phyloP scores from a whole-genome alignment of 352 stramenopile genomes.

The Pythium pectinolyticum region DNA sequence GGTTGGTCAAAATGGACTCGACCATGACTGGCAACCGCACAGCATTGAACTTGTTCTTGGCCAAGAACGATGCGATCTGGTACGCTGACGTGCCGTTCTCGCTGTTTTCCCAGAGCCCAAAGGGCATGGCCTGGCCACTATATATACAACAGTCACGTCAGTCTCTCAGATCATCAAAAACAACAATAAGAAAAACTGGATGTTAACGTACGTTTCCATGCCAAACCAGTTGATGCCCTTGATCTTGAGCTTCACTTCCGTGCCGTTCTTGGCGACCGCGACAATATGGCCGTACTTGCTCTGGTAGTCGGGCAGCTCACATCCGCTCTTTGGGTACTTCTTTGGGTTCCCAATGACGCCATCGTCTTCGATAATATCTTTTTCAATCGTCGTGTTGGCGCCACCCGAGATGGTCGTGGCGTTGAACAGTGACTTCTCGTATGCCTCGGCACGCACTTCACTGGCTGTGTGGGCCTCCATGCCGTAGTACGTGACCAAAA shows the following conservation, averaged over 20 bases:
- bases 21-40: constrained; percentile 69
- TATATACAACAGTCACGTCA: not conserved
- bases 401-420: constrained; percentile 47
- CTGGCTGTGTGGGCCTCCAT: not conserved
- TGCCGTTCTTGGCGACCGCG: constrained; percentile 35
- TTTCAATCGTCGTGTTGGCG: constrained; percentile 5
- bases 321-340: constrained; percentile 52
- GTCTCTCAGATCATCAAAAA: not conserved
- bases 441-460: constrained; percentile 23
- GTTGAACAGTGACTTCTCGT: constrained; percentile 29
- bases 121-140: constrained; percentile 44
- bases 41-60: constrained; percentile 76
- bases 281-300: constrained; percentile 61
- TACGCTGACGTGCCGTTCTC: constrained; percentile 66
- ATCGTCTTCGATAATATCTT: constrained; percentile 46
- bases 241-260: constrained; percentile 61
- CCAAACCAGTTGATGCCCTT: constrained; percentile 85
- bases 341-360: constrained; percentile 57
- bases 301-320: constrained; percentile 57
- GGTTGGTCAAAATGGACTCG: constrained; percentile 55
- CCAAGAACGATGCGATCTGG: constrained; percentile 65
- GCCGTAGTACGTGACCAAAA: constrained; percentile 8
- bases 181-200: not conserved
- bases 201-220: constrained; percentile 48
- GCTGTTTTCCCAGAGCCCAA: constrained; percentile 64